Evolutionary conservation across 2,329 filamentous ascomycete genomes (phyloP).

Genomic region (Beauveria australis): DNA sequence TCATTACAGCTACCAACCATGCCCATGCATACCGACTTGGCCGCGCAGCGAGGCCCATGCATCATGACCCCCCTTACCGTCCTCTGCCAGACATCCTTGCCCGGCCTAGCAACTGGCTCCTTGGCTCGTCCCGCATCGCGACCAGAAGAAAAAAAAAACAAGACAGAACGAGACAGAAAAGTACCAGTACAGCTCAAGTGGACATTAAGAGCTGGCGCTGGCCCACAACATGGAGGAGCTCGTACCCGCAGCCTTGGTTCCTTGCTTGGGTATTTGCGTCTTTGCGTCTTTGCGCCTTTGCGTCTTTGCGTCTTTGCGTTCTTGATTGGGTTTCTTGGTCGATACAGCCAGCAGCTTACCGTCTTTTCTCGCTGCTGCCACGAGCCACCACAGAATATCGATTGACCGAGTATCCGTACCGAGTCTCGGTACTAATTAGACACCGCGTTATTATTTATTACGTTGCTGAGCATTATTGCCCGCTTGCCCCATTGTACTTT

Average conservation of each 20-base stretch:
- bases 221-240: conserved; percentile 5
- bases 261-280: background rate
- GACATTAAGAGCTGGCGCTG: background rate
- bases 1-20: conserved; percentile 1
- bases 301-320: background rate
- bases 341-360: conserved; percentile 5
- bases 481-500: background rate
- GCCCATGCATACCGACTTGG: conserved; percentile 3
- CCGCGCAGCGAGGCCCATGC: conserved; percentile 5
- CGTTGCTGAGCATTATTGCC: background rate
- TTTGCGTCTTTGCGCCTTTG: background rate
- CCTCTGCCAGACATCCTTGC: background rate
- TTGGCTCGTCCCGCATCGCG: conserved; percentile 2
- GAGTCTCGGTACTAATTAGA: too few species aligned
- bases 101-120: background rate
- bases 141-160: conserved; percentile 4
- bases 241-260: conserved; percentile 8
- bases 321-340: background rate
- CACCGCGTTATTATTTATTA: background rate
- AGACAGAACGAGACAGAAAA: background rate
- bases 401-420: background rate
- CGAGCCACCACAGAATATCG: background rate
- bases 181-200: background rate
- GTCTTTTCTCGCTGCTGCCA: conserved; percentile 7
- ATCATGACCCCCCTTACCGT: background rate